Base-by-base conservation (phyloP, 768 basidiomycete species). In the button mushroom (Agaricus bisporus) region DNA sequence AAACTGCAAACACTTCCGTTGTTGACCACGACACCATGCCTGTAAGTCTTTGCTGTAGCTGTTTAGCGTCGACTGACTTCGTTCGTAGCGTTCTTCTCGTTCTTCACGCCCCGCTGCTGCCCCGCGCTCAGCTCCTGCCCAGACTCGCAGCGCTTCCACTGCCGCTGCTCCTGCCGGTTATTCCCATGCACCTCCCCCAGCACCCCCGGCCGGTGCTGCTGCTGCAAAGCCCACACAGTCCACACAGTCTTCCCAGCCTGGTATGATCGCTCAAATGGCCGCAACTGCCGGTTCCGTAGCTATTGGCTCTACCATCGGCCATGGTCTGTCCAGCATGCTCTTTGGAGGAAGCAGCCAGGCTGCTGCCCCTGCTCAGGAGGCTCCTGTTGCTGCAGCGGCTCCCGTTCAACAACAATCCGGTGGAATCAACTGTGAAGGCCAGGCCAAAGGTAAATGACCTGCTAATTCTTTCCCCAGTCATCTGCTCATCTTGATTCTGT, bases 241-340 rank as follows among this genome's bases (percentile, higher is more conserved):
- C 1, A 63, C 74, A 56, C 73, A 32, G 32, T 32, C 32, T 6
- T 32, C 32, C 11, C 32, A 78, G 57, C 90, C 91, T 1, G 90
- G 91, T 12, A 74, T 93, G 78, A 51, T 93, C 15, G 77, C 81
- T 0, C 86, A 89, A 63, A 92, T 93, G 88, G 91, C 91, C 50
- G 87, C 89, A 5, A 91, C 92, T 5, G 92, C 91, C 25, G 92
- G 91, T 57, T 89, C 88, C 54, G 91, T 95, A 47, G 93, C 91
- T 5, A 74, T 91, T 46, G 93, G 92, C 22, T 92, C 89, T 7
- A 85, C 84, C 52, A 81, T 95, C 58, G 92, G 91, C 42, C 92
- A 95, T 65, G 92, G 92, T n/a, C 64, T 95, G 58, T 91, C 89
- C 39, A 79, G 68, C 67, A 91, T 94, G 90, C 81, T 95, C 56